These are phyloP conservation scores for Apodospora peruviana DNA, from an alignment of 495 filamentous ascomycete species.

Conservation along the genomic window DNA sequence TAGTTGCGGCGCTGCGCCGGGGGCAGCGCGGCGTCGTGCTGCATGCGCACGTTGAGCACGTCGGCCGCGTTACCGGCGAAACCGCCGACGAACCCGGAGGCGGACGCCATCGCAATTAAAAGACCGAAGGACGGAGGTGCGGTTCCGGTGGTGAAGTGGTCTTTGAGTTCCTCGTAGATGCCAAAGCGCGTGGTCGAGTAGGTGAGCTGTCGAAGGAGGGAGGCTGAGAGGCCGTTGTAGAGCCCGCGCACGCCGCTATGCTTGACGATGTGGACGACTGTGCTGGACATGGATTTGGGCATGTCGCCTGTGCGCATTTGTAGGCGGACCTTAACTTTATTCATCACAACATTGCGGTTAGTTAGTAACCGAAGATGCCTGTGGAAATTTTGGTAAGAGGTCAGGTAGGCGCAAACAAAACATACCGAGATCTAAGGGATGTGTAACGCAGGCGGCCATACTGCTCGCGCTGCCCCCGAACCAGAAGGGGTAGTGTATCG, in stretches of 20 bases:
- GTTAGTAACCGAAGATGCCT: too few species aligned
- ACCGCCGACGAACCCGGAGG: conserved; percentile 84
- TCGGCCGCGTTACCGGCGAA: conserved; percentile 91
- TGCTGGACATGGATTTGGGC: conserved; percentile 71
- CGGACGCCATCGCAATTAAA: conserved; percentile 72
- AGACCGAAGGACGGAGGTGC: conserved; percentile 57
- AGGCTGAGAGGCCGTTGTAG: conserved; percentile 85
- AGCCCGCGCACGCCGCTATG: conserved; percentile 62
- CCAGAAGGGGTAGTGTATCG: conserved; percentile 78
- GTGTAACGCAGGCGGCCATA: conserved; percentile 83
- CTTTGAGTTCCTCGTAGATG: conserved; percentile 89
- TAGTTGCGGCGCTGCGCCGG: conserved; percentile 74
- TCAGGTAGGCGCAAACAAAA: too few species aligned
- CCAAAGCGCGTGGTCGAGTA: conserved; percentile 93
- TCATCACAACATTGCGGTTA: not conserved
- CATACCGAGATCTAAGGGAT: conserved; percentile 80
- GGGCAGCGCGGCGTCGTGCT: conserved; percentile 84
- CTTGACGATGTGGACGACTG: conserved; percentile 69
- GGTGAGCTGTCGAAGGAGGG: conserved; percentile 83
- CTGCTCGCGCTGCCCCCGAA: conserved; percentile 90
- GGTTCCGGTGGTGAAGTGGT: conserved; percentile 40
- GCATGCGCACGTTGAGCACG: conserved; percentile 97
- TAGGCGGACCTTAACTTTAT: conserved; percentile 58
- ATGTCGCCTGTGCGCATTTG: conserved; percentile 69
- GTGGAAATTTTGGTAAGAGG: too few species aligned